Evolutionary conservation across 2,329 filamentous ascomycete species (phyloP), one percentile per base, ranked within the genome.

Genomic region (Talaromyces rugulosus): DNA sequence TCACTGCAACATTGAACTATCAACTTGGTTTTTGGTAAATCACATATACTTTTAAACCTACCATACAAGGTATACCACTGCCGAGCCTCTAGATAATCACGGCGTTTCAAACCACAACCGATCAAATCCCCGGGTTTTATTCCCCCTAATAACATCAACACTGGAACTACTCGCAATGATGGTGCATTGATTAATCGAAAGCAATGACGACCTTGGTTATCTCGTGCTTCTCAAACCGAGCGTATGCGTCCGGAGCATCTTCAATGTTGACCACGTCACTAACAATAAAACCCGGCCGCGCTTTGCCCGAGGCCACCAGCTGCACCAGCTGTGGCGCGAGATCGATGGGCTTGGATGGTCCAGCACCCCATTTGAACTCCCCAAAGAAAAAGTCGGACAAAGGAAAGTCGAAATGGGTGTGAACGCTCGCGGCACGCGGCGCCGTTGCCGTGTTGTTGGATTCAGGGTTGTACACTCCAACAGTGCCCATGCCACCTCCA

Each of bases 221-320:
- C 28, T 64, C 44, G 9, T 63, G 61, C 51, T 63, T 58, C n/a
- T 72, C 65, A 55, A 70, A 74, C 9, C 68, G 64, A 18, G 53
- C 56, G 51, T 72, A 75, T 1, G 62, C 65, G 47, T 69, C 64
- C 2, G 69, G 68, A 9, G 67, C 71, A 1, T 73, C 67, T 9
- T 74, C 70, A n/a, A 75, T 68, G 5, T 67, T 65, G 9, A 70
- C 66, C 28, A 70, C 66, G 36, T 61, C 62, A 51, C 65, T 67
- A 3, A 70, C 65, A 28, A 75, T 64, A 53, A 75, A 74, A 1
- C 71, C 65, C 1, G 71, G 71, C 23, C 66, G 62, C 2, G 71
- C 71, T 12, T 63, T 57, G 1, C 69, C 71, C 5, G 56, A 63
- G 16, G 63, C 59, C 2, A 75, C 63, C n/a, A 74, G 63, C n/a